These are phyloP conservation scores for Urostyla sp. DNA, from an alignment of 73 alveolate genomes.

Conservation along the genomic window DNA sequence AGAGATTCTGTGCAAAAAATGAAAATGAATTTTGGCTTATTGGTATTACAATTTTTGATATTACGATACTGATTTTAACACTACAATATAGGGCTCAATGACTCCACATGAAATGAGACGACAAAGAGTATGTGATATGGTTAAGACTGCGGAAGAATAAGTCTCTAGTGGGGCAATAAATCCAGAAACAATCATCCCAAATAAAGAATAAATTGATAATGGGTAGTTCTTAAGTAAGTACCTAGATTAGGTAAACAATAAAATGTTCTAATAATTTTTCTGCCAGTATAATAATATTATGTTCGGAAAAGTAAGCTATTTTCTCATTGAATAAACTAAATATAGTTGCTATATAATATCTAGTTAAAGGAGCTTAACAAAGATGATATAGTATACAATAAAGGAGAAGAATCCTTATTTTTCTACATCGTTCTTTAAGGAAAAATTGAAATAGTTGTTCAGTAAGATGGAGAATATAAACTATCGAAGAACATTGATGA, in stretches of 20 bases:
- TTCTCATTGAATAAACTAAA: not conserved
- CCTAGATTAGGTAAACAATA: constrained; percentile 20
- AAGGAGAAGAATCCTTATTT: constrained; percentile 7
- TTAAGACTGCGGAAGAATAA: not conserved
- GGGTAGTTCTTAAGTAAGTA: constrained; percentile 43
- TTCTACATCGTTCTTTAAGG: constrained; percentile 42
- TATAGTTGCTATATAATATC: constrained; percentile 1
- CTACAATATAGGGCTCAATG: constrained; percentile 26
- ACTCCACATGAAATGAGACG: constrained; percentile 32
- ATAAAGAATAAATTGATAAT: constrained; percentile 11
- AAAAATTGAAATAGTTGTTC: constrained; percentile 33
- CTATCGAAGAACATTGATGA: constrained; percentile 49
- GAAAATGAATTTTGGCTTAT: constrained; percentile 26
- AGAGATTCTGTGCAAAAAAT: not conserved
- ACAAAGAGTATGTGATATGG: constrained; percentile 11
- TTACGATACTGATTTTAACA: not conserved
- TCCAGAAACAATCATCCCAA: not conserved
- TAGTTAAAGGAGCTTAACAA: not conserved
- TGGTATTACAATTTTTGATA: not conserved
- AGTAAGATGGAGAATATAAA: not conserved
- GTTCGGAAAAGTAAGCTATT: constrained; percentile 34
- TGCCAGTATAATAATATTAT: constrained; percentile 33
- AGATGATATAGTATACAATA: constrained; percentile 14
- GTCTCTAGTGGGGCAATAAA: not conserved
- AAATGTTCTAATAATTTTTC: constrained; percentile 8